Evolutionary conservation across 192 early-diverging fungal species (phyloP), one percentile per base, ranked within the genome.

Genomic region (Gonapodya prolifera): DNA sequence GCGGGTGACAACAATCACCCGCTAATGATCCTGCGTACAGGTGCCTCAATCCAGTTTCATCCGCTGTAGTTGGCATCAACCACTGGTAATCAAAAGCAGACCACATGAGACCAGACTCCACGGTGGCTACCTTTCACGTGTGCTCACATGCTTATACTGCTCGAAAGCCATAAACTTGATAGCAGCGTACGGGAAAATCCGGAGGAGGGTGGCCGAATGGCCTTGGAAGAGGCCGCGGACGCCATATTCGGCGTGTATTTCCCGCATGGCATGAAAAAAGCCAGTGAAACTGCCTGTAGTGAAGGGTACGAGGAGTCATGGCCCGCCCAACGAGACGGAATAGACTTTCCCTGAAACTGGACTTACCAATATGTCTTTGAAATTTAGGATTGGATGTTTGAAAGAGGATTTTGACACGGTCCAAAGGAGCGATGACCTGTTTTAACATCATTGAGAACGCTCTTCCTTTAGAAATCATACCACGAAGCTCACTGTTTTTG

Each of bases 151-250:
- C 79, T 87, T 87, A 76, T 90, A 91, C 83, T 99, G 96, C 85
- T 99, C 97, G 81, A 94, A 96, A 2, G 91, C 91, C 88, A 97
- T 95, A 80, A 97, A 99, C 82, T 98, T 98, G 82, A 99, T 93
- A 2, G 95, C 94, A 0, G 95, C 94, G 80, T 98, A 99, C 1
- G 97, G 97, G 81, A 98, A 98, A 77, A 99, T 97, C 33, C 97
- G 85, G 0, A 96, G 84, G 1, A 99, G 83, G 34, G 96, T 96
- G 36, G 94, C 96, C 29, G 91, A 94, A 80, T 99, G 95, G 35
- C 97, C 97, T 84, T 96, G 95, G 77, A 96, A 97, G 30, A 99
- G 85, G 1, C 95, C 96, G 1, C 82, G 83, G 0, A 92, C 34
- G 0, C 97, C 97, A 81, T 88, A 86, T 17, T 84, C 80, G 74